Evolutionary conservation across 2,329 filamentous ascomycete genomes (phyloP).

Genomic region (Aspergillus uvarum): DNA sequence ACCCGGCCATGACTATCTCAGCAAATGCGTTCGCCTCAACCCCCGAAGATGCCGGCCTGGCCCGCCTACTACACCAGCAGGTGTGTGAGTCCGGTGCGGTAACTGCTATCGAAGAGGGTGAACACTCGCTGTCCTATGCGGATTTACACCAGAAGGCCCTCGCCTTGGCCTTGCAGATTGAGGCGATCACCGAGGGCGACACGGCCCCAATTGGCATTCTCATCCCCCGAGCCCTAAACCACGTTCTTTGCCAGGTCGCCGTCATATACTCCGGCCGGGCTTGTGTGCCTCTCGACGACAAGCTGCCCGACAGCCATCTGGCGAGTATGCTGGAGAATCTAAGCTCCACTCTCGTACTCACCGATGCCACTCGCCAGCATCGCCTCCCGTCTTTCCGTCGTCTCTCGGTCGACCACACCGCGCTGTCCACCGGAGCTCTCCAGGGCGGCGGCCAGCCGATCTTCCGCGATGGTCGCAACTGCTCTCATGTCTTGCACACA

Average conservation of each 20-base stretch:
- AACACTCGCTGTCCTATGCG: constrained; percentile 1
- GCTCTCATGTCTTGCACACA: constrained; percentile 53
- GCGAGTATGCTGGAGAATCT: constrained; percentile 6
- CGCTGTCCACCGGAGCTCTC: background rate
- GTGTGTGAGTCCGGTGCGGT: background rate
- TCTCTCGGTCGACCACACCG: constrained; percentile 5
- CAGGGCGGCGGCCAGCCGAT: too few relatives aligned
- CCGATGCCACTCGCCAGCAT: constrained; percentile 34
- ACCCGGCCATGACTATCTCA: too few relatives aligned
- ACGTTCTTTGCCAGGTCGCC: constrained; percentile 15
- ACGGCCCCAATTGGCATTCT: constrained; percentile 11
- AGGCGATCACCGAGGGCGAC: background rate
- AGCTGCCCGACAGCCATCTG: constrained; percentile 4
- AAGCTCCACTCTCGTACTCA: constrained; percentile 2
- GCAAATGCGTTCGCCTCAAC: too few relatives aligned
- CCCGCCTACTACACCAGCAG: background rate
- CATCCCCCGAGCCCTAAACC: constrained; percentile 9
- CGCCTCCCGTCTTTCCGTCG: background rate
- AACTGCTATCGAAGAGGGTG: constrained; percentile 3
- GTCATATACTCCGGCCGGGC: constrained; percentile 12
- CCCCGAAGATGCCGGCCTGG: too few relatives aligned
- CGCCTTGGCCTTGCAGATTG: background rate
- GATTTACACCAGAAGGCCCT: constrained; percentile 6
- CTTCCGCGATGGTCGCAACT: background rate
- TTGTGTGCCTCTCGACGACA: constrained; percentile 15